A percentile compares a stretch with the other conserved stretches of the same genome.
Conservation (phyloP, 805 yeast genomes). For the Yarrowia keelungensis region DNA sequence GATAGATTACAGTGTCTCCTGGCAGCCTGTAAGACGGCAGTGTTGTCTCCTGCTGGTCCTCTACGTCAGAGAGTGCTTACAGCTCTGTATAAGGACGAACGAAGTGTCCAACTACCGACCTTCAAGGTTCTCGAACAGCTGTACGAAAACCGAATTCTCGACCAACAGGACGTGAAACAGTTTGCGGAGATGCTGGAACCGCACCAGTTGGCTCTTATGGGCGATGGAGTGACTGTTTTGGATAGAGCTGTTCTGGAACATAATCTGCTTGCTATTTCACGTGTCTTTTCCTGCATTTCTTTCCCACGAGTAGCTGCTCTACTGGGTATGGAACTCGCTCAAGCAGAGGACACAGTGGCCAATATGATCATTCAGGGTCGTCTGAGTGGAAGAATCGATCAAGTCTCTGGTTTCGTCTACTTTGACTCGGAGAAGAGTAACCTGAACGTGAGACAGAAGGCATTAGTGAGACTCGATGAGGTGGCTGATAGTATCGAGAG, state of each 20-base stretch:
- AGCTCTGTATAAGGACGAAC: conserved; percentile 47
- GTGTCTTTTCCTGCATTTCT: conserved; percentile 46
- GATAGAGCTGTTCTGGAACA: conserved; percentile 49
- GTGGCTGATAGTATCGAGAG: conserved; percentile 24
- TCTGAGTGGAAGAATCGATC: conserved; percentile 48
- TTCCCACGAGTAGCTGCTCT: conserved; percentile 45
- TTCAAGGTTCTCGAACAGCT: conserved; percentile 46
- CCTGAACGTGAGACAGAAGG: conserved; percentile 3
- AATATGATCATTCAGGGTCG: conserved; percentile 48
- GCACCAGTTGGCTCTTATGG: conserved; percentile 43
- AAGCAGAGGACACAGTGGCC: conserved; percentile 47
- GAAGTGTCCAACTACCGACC: conserved; percentile 40
- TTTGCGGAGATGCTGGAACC: conserved; percentile 42
- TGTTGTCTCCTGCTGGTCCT: conserved; percentile 50
- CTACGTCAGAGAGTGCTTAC: conserved; percentile 45
- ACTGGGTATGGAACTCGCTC: conserved; percentile 44
- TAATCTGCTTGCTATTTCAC: conserved; percentile 49
- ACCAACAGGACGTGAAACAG: conserved; percentile 44
- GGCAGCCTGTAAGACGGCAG: conserved; percentile 47
- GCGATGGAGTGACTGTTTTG: conserved; percentile 47
- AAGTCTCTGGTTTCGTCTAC: conserved; percentile 45
- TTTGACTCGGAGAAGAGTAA: conserved; percentile 34
- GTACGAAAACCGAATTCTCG: conserved; percentile 45
- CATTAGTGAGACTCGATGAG: conserved; percentile 23
- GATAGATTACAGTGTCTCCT: conserved; percentile 45